These are phyloP conservation scores for Ophiostoma pallidulum DNA, from an alignment of 2,329 filamentous ascomycete species.

Conservation along the genomic window DNA sequence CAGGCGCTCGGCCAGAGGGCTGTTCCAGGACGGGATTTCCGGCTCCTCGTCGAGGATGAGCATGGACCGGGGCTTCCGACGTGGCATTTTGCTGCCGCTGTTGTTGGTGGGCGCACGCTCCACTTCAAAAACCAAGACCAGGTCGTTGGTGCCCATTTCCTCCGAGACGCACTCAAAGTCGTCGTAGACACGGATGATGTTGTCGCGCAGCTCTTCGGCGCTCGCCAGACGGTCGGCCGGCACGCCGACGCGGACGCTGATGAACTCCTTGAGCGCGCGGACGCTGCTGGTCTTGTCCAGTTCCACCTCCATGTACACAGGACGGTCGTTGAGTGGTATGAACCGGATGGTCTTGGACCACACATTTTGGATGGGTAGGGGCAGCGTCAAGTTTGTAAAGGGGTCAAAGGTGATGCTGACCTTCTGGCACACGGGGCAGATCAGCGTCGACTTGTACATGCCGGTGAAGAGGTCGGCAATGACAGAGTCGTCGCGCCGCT, in stretches of 20 bases:
- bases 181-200: slow-evolving; percentile 79
- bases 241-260: slow-evolving; percentile 59
- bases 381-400: slow-evolving; percentile 88
- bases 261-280: slow-evolving; percentile 56
- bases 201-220: slow-evolving; percentile 71
- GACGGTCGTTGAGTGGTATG: slow-evolving; percentile 62
- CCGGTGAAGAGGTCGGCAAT: slow-evolving; percentile 94
- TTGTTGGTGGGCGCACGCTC: slow-evolving; percentile 72
- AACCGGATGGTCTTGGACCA: slow-evolving; percentile 70
- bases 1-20: slow-evolving; percentile 54
- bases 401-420: slow-evolving; percentile 98
- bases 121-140: slow-evolving; percentile 66
- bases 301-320: slow-evolving; percentile 67
- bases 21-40: slow-evolving; percentile 44
- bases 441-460: slow-evolving; percentile 95
- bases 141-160: slow-evolving; percentile 56
- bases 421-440: slow-evolving; percentile 84
- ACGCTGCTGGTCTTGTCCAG: slow-evolving; percentile 67
- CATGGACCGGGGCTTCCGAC: slow-evolving; percentile 41
- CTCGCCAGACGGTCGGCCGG: slow-evolving; percentile 60
- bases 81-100: slow-evolving; percentile 41
- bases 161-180: slow-evolving; percentile 61
- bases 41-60: slow-evolving; percentile 38
- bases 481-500: slow-evolving; percentile 85
- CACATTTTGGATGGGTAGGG: slow-evolving; percentile 75